Evolutionary conservation across 1,139 yeast genomes (phyloP), one percentile per base, ranked within the genome.

Genomic region (Ogataea hybrid): DNA sequence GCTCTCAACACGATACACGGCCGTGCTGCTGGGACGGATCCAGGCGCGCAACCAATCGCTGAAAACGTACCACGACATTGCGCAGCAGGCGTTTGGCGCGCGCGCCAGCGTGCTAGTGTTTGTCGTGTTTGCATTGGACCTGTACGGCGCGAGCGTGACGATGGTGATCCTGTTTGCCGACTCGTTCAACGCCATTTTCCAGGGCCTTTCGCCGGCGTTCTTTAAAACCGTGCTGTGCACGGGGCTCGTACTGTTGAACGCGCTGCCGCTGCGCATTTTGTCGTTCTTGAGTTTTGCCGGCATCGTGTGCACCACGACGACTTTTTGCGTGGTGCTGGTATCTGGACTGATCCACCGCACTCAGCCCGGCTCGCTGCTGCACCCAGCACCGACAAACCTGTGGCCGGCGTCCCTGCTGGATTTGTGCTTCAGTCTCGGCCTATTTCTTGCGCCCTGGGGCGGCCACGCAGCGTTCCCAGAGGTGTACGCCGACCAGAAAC

Each of bases 51-150:
- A 87, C 59, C 76, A 73, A 8, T 79, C 90, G 1, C 69, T 90
- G 50, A 82, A 82, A 75, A 86, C 96, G 0, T 90, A 89, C 61
- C 95, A 95, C 5, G 97, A 89, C 62, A 71, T 77, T 36, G 79
- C 79, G 0, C 58, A 63, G 20, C 56, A 57, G 28, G 70, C 65
- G 35, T 77, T 75, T 28, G 81, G 81, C 1, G 49, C 50, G 5
- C 48, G 55, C 8, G 59, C 68, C 23, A 72, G 71, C 41, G 49
- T 63, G 15, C 46, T 73, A 15, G 57, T 63, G 17, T 47, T 59
- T 28, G 32, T 46, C 1, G 49, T 54, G 18, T 63, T 63, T 43
- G 49, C 59, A 1, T 32, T 59, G 16, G 97, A 90, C 60, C 70
- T 90, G 28, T 55, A 81, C 39, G 96, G 95, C 0, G 87, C 94